phyloP scores from a whole-genome alignment of 1,284 basidiomycete genomes.

The Stygiomarasmius scandens region DNA sequence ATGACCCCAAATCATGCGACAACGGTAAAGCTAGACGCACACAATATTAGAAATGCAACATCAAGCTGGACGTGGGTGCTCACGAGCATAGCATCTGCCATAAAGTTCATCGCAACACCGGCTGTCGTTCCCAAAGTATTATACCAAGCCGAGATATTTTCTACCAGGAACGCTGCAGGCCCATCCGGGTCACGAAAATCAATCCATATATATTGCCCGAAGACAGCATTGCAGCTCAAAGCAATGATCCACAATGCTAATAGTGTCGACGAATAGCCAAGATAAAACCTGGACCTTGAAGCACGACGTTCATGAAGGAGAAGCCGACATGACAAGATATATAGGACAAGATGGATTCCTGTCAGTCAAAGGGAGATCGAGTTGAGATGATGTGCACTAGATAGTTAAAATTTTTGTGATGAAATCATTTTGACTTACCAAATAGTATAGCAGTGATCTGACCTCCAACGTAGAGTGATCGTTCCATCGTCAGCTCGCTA shows the following conservation, averaged over 20 bases:
- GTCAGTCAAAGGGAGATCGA: background rate
- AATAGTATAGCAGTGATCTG: conserved; percentile 30
- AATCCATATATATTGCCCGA: conserved; percentile 30
- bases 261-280: conserved; percentile 24
- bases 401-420: no score
- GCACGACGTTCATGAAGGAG: conserved; percentile 15
- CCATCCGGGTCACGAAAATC: conserved; percentile 30
- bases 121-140: conserved; percentile 30
- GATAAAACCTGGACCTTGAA: conserved; percentile 20
- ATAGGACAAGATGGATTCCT: conserved; percentile 28
- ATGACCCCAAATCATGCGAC: conserved; percentile 31
- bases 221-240: conserved; percentile 24
- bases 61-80: no score
- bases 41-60: background rate
- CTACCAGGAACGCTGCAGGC: conserved; percentile 24
- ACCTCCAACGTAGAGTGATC: conserved; percentile 29
- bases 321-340: conserved; percentile 23
- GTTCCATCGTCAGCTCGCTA: conserved; percentile 24
- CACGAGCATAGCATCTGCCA: conserved; percentile 32
- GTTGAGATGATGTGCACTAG: no score
- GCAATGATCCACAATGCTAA: conserved; percentile 26
- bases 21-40: conserved; percentile 28
- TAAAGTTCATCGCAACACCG: conserved; percentile 26
- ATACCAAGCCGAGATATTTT: conserved; percentile 25
- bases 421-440: conserved; percentile 17